These are phyloP conservation scores for Coemansia sp. DNA, from an alignment of 192 early-diverging fungal species.

Conservation along the genomic window DNA sequence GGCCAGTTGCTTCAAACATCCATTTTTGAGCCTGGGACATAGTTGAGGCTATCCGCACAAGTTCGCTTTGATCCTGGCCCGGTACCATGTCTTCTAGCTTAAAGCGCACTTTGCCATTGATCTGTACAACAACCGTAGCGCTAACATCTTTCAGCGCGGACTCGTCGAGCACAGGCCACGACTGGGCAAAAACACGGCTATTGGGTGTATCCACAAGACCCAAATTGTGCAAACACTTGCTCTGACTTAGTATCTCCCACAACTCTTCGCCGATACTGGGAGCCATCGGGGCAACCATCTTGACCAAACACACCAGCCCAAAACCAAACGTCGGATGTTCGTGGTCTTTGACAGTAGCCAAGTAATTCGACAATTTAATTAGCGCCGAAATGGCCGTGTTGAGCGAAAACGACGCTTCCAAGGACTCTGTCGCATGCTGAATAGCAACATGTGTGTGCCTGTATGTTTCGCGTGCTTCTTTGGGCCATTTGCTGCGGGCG, in stretches of 20 bases:
- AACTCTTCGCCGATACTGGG: constrained; percentile 73
- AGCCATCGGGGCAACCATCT: constrained; percentile 72
- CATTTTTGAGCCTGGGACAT: constrained; percentile 55
- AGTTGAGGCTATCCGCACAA: constrained; percentile 50
- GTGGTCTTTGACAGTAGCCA: constrained; percentile 23
- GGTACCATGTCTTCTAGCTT: constrained; percentile 48
- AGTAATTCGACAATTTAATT: constrained; percentile 72
- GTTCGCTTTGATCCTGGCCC: constrained; percentile 21
- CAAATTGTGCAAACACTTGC: constrained; percentile 23
- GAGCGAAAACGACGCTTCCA: constrained; percentile 58
- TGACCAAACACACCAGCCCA: constrained; percentile 57
- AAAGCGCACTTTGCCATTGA: constrained; percentile 78
- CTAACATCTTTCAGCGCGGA: constrained; percentile 53
- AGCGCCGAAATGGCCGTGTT: constrained; percentile 82
- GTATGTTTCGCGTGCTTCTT: constrained; percentile 36
- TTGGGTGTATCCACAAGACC: neutral
- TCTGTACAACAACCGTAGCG: constrained; percentile 52
- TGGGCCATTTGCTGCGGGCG: constrained; percentile 16
- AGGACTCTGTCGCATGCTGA: constrained; percentile 44
- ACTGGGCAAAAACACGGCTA: constrained; percentile 51
- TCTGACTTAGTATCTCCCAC: constrained; percentile 50
- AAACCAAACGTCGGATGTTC: constrained; percentile 55
- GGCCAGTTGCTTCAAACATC: constrained; percentile 42
- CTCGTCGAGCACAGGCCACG: constrained; percentile 59
- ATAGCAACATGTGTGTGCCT: constrained; percentile 35